Evolutionary conservation across 129 eudicot species (phyloP), one percentile per base, ranked within the genome.

Genomic region (Deinandra increscens): DNA sequence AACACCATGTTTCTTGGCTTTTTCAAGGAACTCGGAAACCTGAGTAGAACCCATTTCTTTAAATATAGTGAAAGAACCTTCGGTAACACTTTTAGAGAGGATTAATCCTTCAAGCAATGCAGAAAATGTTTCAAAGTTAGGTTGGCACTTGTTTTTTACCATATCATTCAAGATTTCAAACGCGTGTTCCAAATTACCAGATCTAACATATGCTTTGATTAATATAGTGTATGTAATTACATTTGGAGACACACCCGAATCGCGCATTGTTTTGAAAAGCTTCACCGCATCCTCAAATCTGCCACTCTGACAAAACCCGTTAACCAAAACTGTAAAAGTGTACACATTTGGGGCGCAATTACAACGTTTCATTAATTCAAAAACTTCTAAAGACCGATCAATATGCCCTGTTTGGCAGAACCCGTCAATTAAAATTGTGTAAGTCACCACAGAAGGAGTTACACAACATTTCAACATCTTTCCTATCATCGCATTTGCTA

Each of bases 391-490:
- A 37, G 79, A 44, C 62, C 46, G 31, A 10, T 33, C 17, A 1
- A 22, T 34, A 41, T 79, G 10, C 62, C 81, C 70, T 22, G 44
- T 68, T 48, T 55, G 67, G 19, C 66, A 75, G 31, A 66, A 22
- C 73, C 84, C 84, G 11, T 75, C 73, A 34, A 83, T 29, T 69
- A 83, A 66, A 66, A 67, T 71, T 13, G 84, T 79, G 67, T 75
- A 83, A 5, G 87, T 82, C 59, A 83, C 84, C 18, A 83, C 84
- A 20, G 74, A 75, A 22, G 87, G 84, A 61, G 72, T 75, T n/a
- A 79, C 23, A 43, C 87, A 76, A 55, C 63, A 72, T 70, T 71
- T 79, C 42, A 83, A 38, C 81, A 79, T 79, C 81, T 75, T 83
- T 17, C 79, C 79, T 0, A 83, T 54, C 17, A 79, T 66, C 5